phyloP scores from a whole-genome alignment of 2,329 filamentous ascomycete genomes.

The Botrytis medusae region DNA sequence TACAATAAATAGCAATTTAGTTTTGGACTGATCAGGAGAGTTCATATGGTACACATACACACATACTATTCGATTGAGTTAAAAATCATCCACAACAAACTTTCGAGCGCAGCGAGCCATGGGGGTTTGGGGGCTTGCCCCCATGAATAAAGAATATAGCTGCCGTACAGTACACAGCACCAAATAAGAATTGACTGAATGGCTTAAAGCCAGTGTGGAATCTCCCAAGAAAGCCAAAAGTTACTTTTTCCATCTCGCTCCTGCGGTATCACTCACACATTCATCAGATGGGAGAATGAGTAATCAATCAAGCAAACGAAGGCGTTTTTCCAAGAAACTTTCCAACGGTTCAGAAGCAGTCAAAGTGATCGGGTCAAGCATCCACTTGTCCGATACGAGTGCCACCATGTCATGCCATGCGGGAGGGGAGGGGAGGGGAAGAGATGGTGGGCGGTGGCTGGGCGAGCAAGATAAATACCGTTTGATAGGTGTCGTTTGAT shows the following conservation, averaged over 20 bases:
- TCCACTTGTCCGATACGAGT: background rate
- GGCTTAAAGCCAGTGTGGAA: background rate
- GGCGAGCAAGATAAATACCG: background rate
- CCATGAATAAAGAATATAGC: too few relatives aligned
- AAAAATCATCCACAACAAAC: too few relatives aligned
- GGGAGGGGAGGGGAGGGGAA: background rate
- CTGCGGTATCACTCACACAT: background rate
- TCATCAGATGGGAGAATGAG: background rate
- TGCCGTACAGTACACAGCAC: background rate
- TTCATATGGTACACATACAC: background rate
- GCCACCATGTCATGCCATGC: background rate
- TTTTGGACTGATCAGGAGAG: background rate
- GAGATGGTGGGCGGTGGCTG: background rate
- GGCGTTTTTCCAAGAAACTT: background rate
- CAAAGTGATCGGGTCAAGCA: background rate
- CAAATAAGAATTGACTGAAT: too few relatives aligned
- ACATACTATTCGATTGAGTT: too few relatives aligned
- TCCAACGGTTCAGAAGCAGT: background rate
- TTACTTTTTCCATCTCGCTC: background rate
- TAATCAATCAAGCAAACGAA: background rate
- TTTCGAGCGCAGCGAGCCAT: too few relatives aligned
- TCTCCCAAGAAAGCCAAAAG: background rate
- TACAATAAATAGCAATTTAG: background rate
- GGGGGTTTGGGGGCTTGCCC: too few relatives aligned
- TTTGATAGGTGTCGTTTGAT: too few relatives aligned